Evolutionary conservation across 176 grass and related monocot species (phyloP), one percentile per base, ranked within the genome.

Genomic region (Aechmea fasciata): DNA sequence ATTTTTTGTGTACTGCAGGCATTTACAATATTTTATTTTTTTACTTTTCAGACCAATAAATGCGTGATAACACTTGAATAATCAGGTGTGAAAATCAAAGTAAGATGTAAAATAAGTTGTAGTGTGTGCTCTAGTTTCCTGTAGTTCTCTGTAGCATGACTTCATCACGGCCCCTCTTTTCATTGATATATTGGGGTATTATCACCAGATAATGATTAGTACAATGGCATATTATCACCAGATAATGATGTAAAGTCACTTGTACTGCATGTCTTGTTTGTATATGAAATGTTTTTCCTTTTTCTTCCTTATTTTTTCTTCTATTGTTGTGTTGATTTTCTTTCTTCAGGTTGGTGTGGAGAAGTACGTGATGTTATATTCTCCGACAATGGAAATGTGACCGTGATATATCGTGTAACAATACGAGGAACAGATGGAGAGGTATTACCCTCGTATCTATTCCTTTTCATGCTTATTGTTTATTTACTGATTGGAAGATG

Each of bases 281-380:
- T 61, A 61, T 1, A 10, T 61, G 55, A 61, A 61, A 61, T 22
- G 10, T 9, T 61, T 61, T 61, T 61, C 20, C 15, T 19, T 10
- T 19, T 18, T 61, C 9, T 19, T 61, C 22, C 55, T 61, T 18
- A 18, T 61, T 18, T 61, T 61, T 15, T 20, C 55, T 61, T 61
- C 33, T 41, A 41, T 41, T 41, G 33, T 41, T 41, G 33, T 41
- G 33, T 41, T 41, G 33, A 41, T 41, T 41, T 49, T 17, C 52
- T 11, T 28, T 73, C 13, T 71, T 69, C 80, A 94, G 90, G 90
- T 52, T 94, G 90, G 90, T 94, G 86, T 51, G 90, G 90, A 29
- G 90, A 94, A 80, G 90, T 94, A 5, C 86, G 90, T 3, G 72
- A 90, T 80, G 80, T 94, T 72, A 94, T 84, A 52, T 94, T 77